Evolutionary conservation across 495 filamentous ascomycete genomes (phyloP).

Genomic region (Durotheca rogersii): DNA sequence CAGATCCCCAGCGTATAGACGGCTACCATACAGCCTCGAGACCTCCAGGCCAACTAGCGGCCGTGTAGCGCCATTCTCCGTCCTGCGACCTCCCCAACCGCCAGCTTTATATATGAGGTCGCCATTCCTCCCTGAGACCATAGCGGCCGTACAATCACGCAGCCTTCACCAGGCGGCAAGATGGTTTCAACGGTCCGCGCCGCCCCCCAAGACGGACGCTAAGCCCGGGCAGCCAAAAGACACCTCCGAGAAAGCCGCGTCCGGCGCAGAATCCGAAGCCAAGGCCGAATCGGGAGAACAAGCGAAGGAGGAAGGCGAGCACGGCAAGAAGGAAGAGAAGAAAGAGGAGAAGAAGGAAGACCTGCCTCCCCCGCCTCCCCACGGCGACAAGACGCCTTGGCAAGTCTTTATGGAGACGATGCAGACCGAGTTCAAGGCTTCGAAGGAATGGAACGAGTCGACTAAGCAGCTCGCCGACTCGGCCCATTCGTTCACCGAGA

Average conservation of each 20-base stretch:
- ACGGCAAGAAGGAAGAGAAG: slow-evolving; percentile 47
- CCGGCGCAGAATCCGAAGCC: slow-evolving; percentile 44
- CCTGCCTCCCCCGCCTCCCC: slow-evolving; percentile 85
- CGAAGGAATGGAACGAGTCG: slow-evolving; percentile 98
- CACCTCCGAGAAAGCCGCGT: slow-evolving; percentile 26
- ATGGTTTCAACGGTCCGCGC: slow-evolving; percentile 29
- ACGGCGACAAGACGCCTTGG: slow-evolving; percentile 97
- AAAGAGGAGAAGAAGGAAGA: slow-evolving; percentile 68
- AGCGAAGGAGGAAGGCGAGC: slow-evolving; percentile 50
- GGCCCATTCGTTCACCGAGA: slow-evolving; percentile 90
- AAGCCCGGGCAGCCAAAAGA: slow-evolving; percentile 38
- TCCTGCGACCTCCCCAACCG: slow-evolving; percentile 31
- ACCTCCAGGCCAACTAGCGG: slow-evolving; percentile 21
- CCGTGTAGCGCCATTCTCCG: slow-evolving; percentile 21
- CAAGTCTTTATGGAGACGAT: slow-evolving; percentile 97
- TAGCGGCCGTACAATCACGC: slow-evolving; percentile 38
- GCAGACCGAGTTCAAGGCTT: slow-evolving; percentile 87
- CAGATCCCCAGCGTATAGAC: slow-evolving; percentile 58
- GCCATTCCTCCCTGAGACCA: slow-evolving; percentile 44
- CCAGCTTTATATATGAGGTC: slow-evolving; percentile 44
- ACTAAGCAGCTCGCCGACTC: slow-evolving; percentile 89
- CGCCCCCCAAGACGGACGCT: slow-evolving; percentile 40
- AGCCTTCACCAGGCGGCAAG: slow-evolving; percentile 44
- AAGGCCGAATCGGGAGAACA: slow-evolving; percentile 48
- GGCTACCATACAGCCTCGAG: slow-evolving; percentile 51